These are phyloP conservation scores for Amesomyces nigricolor DNA, from an alignment of 2,329 filamentous ascomycete genomes.

Conservation along the genomic window DNA sequence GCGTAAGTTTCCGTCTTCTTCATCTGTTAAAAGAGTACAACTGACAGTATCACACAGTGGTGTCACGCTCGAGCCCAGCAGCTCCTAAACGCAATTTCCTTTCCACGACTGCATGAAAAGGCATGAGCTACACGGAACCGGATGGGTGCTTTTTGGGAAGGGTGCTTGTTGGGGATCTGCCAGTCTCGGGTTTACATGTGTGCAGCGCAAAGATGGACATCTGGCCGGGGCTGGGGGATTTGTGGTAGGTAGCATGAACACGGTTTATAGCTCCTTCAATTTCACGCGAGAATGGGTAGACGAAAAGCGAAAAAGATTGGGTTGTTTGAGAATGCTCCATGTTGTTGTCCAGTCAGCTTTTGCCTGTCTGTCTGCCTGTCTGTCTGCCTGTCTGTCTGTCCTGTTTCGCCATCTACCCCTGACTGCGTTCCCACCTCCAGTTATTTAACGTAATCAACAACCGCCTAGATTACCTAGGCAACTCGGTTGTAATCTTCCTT, in stretches of 20 bases:
- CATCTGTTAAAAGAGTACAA: no score
- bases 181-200: background rate
- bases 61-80: conserved; percentile 50
- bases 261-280: conserved; percentile 2
- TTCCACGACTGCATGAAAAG: conserved; percentile 15
- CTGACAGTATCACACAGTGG: conserved; percentile 34
- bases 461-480: no score
- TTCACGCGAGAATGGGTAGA: conserved; percentile 13
- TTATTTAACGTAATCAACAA: no score
- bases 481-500: no score
- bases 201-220: background rate
- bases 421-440: no score
- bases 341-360: background rate
- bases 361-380: background rate
- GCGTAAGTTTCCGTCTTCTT: conserved; percentile 43
- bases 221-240: background rate
- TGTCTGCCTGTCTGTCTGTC: background rate
- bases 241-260: conserved; percentile 1
- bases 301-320: conserved; percentile 14
- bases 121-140: conserved; percentile 8
- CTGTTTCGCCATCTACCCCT: background rate
- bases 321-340: background rate
- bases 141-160: background rate
- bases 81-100: conserved; percentile 33
- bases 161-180: background rate